Conservation (phyloP, 305 asterid species). For the Striga hermonthica region DNA sequence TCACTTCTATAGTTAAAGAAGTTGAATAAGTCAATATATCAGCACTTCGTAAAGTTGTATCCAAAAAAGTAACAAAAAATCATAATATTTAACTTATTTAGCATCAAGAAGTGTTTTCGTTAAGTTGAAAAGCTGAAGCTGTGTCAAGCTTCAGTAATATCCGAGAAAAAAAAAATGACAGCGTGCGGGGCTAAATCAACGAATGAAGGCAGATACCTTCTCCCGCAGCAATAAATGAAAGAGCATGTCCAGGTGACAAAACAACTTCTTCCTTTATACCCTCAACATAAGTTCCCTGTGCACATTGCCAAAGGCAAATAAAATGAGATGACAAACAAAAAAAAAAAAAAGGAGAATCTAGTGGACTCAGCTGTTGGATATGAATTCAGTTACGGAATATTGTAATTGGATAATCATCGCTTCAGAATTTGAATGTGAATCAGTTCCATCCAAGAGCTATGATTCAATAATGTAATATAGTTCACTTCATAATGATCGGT, state of each 20-base stretch:
- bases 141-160: background rate
- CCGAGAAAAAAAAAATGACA: constrained; percentile 1
- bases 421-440: too few species aligned
- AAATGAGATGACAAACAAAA: constrained; percentile 26
- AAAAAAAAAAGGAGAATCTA: constrained; percentile 4
- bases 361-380: constrained; percentile 12
- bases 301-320: constrained; percentile 28
- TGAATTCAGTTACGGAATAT: background rate
- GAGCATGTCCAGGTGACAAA: constrained; percentile 98
- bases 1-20: background rate
- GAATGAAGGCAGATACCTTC: constrained; percentile 52
- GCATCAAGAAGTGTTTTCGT: background rate
- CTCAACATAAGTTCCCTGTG: constrained; percentile 96
- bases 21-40: too few species aligned
- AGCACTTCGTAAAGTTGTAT: too few species aligned
- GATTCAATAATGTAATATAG: too few species aligned
- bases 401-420: constrained; percentile 16
- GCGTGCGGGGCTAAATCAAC: too few species aligned
- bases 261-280: constrained; percentile 99
- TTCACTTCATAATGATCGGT: too few species aligned
- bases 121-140: constrained; percentile 12
- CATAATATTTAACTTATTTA: too few species aligned
- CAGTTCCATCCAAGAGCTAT: background rate
- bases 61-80: too few species aligned
- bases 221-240: constrained; percentile 98